Base-by-base conservation (phyloP, 192 early-diverging fungal species). In the Podila minutissima region DNA sequence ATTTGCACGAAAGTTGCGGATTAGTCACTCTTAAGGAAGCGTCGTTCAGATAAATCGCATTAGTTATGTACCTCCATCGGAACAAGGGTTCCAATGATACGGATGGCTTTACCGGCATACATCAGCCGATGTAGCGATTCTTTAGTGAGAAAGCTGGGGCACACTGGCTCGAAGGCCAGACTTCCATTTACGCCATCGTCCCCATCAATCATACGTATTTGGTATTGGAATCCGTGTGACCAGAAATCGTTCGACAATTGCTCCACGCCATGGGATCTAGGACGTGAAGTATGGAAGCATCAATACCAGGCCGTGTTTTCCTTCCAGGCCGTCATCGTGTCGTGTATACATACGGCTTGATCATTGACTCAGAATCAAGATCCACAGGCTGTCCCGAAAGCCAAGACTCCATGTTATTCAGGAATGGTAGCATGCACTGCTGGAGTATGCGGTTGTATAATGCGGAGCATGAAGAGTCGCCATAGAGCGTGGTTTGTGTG, bases 31-130 rank as follows among this genome's bases (percentile, higher is more conserved):
- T 46, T 46, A 46, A 2, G 4, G 41, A 46, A 3, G 0, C 15
- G 12, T 4, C 13, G 2, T 4, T 46, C 15, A 46, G 41, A 46
- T 46, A 46, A 1, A 17, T 13, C 15, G 15, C 3, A 8, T 51
- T 15, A 8, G n/a, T 32, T 61, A 11, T 5, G 35, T 61, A 64
- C 77, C 62, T 81, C 77, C 29, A 35, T 17, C 3, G 66, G 32
- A 29, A 41, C n/a, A 31, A 81, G 41, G 0, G 67, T 46, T n/a
- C 68, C 55, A 7, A 53, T 58, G n/a, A 73, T 73, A 4, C 71
- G 77, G 55, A 81, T 61, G 29, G 77, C 77, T 41, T 81, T 81
- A 6, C 77, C 77, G 15, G 71, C 67, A 6, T 81, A 81, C 4
- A 81, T 9, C 10, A 73, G 24, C 31, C 66, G 71, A 9, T 66